Percentiles rank a stretch among this genome's conserved stretches.
Evolutionary conservation across 768 basidiomycete genomes (phyloP).

Genomic region (Leccinellum albellum): DNA sequence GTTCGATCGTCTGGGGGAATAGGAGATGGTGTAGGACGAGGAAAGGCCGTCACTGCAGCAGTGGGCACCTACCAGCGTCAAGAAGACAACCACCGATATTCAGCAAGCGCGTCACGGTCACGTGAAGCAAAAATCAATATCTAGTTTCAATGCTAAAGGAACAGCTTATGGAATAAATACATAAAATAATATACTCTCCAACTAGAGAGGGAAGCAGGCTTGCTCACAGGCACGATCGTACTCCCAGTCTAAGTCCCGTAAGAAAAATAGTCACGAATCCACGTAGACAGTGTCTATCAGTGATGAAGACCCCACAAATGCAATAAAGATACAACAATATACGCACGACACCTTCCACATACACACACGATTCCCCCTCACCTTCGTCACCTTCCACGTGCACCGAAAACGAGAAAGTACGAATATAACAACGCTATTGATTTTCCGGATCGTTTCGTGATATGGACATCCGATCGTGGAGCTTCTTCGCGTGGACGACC

Average conservation of each 20-base stretch:
- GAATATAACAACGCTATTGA: background rate
- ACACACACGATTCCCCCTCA: background rate
- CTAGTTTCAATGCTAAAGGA: too few species aligned
- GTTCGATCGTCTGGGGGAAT: background rate
- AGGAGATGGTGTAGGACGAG: background rate
- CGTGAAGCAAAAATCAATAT: constrained; percentile 19
- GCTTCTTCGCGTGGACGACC: constrained; percentile 12
- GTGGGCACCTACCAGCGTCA: too few species aligned
- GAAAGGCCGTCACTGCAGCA: too few species aligned
- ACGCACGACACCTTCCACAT: background rate
- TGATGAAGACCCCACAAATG: background rate
- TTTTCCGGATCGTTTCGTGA: background rate
- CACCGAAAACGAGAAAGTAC: background rate
- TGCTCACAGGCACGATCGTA: too few species aligned
- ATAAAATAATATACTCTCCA: background rate
- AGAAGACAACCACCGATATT: too few species aligned
- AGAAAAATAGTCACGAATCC: background rate
- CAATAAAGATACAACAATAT: background rate
- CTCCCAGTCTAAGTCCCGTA: background rate
- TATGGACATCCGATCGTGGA: constrained; percentile 7
- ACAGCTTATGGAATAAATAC: too few species aligned
- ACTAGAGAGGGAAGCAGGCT: background rate
- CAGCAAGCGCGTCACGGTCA: constrained; percentile 15
- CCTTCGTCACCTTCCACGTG: too few species aligned
- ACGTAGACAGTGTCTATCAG: background rate